These are phyloP conservation scores for Boletus bicolor DNA, from an alignment of 768 basidiomycete genomes.

Conservation along the genomic window DNA sequence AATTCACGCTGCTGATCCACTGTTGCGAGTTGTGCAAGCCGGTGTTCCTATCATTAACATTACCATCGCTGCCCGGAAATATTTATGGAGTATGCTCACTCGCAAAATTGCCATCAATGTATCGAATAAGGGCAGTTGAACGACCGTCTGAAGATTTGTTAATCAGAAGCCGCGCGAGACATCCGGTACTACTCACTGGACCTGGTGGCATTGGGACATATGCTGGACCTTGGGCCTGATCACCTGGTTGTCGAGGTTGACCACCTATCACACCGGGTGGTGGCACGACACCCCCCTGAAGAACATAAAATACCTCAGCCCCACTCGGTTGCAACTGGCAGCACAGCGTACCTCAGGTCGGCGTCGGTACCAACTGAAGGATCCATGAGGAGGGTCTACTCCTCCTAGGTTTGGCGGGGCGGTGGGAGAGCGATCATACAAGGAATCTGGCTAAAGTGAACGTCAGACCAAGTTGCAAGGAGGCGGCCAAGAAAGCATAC, in stretches of 20 bases:
- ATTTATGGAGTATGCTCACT: slow-evolving; percentile 36
- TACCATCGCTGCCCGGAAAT: slow-evolving; percentile 3
- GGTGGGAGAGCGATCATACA: slow-evolving; percentile 26
- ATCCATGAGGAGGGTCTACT: slow-evolving; percentile 13
- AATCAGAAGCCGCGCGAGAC: background rate
- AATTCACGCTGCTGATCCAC: slow-evolving; percentile 77
- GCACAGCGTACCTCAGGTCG: slow-evolving; percentile 17
- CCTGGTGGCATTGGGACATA: slow-evolving; percentile 49
- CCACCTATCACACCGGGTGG: slow-evolving; percentile 27
- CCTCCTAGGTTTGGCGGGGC: slow-evolving; percentile 24
- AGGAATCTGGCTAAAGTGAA: slow-evolving; percentile 14
- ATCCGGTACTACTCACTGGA: slow-evolving; percentile 42
- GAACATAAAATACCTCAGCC: background rate
- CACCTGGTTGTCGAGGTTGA: slow-evolving; percentile 20
- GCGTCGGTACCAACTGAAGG: slow-evolving; percentile 24
- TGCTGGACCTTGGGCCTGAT: slow-evolving; percentile 25
- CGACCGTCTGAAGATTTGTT: slow-evolving; percentile 44
- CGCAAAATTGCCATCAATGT: slow-evolving; percentile 67
- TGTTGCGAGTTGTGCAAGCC: slow-evolving; percentile 66
- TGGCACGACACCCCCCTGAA: slow-evolving; percentile 21
- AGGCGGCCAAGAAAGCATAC: slow-evolving; percentile 8
- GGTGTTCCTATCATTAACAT: slow-evolving; percentile 58
- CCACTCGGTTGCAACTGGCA: background rate
- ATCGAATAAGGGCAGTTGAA: slow-evolving; percentile 65
- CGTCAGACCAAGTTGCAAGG: slow-evolving; percentile 4